These are phyloP conservation scores for Yamadazyma atlantica DNA, from an alignment of 1,139 yeast species.

Conservation along the genomic window DNA sequence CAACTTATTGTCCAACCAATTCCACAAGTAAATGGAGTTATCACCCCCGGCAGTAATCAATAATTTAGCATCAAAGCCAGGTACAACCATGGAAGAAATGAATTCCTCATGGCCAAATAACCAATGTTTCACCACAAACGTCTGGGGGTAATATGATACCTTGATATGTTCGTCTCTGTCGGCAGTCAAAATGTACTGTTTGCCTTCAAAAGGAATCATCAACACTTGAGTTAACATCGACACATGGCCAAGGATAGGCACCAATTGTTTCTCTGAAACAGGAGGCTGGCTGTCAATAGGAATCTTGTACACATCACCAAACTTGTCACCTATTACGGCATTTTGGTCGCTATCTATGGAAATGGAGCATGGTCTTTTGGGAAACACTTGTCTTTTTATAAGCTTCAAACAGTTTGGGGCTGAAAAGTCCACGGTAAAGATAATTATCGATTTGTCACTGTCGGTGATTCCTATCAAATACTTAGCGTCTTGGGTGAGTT, in stretches of 20 bases:
- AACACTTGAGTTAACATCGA: slow-evolving; percentile 84
- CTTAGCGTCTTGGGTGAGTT: slow-evolving; percentile 48
- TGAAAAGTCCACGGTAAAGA: slow-evolving; percentile 46
- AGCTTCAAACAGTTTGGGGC: slow-evolving; percentile 42
- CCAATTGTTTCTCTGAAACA: slow-evolving; percentile 41
- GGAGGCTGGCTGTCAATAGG: slow-evolving; percentile 32
- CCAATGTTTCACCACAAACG: slow-evolving; percentile 77
- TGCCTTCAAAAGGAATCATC: slow-evolving; percentile 43
- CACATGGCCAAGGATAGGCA: slow-evolving; percentile 90
- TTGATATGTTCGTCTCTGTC: slow-evolving; percentile 97
- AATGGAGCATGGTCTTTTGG: slow-evolving; percentile 87
- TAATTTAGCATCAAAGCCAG: slow-evolving; percentile 43
- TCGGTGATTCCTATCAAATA: slow-evolving; percentile 72
- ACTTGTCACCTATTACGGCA: slow-evolving; percentile 87
- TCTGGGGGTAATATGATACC: slow-evolving; percentile 77
- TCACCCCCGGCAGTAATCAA: slow-evolving; percentile 93
- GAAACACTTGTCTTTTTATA: slow-evolving; percentile 71
- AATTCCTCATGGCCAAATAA: slow-evolving; percentile 87
- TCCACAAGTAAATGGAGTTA: slow-evolving; percentile 71
- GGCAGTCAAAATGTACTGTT: slow-evolving; percentile 67
- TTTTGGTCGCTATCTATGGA: slow-evolving; percentile 51
- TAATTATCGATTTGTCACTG: slow-evolving; percentile 77
- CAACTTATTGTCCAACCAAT: slow-evolving; percentile 58
- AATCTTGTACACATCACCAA: slow-evolving; percentile 86
- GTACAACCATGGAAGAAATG: slow-evolving; percentile 61